Evolutionary conservation across 176 grass and related monocot species (phyloP).

Genomic region (Rhynchospora tenuis): DNA sequence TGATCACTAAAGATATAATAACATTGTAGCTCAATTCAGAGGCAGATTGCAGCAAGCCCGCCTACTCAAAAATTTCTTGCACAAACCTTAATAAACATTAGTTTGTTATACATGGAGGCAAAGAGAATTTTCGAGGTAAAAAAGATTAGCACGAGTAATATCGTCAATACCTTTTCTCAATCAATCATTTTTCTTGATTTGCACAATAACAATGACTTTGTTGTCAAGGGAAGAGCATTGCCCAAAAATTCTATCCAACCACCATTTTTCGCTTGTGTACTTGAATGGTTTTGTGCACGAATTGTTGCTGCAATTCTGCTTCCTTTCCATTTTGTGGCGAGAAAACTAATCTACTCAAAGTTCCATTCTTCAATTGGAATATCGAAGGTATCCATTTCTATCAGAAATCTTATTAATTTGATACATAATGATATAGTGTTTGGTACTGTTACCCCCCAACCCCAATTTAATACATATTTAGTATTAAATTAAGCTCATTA

Average conservation of each 20-base stretch:
- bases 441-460: background rate
- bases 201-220: background rate
- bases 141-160: background rate
- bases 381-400: conserved; percentile 58
- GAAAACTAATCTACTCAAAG: conserved; percentile 67
- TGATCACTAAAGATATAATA: background rate
- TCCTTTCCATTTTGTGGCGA: conserved; percentile 79
- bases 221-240: conserved; percentile 55
- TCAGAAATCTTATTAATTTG: background rate
- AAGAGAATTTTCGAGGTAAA: conserved; percentile 75
- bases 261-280: conserved; percentile 32
- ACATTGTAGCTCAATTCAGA: conserved; percentile 67
- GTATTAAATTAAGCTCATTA: background rate
- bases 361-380: conserved; percentile 71
- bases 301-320: conserved; percentile 50
- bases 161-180: background rate
- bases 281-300: conserved; percentile 68
- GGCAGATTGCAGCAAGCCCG: conserved; percentile 61
- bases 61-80: conserved; percentile 46
- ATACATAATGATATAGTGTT: background rate
- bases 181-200: conserved; percentile 6
- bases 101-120: conserved; percentile 81
- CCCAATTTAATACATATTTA: background rate
- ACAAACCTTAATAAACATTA: conserved; percentile 66
- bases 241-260: conserved; percentile 38